Evolutionary conservation across 2,329 filamentous ascomycete genomes (phyloP), one percentile per base, ranked within the genome.

Genomic region (Claviceps capensis): DNA sequence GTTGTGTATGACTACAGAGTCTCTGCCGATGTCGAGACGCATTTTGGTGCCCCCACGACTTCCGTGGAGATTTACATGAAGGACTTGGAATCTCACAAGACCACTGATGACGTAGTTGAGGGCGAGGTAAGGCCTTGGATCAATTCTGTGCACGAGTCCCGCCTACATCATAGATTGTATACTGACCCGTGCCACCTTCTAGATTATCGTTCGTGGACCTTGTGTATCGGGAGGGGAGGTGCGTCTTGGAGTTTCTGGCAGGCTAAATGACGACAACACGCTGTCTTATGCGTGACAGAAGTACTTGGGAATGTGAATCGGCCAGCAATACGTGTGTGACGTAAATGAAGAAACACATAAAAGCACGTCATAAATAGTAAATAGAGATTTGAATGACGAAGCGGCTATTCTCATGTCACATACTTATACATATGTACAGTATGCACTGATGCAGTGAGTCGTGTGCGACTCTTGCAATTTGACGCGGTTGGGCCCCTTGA

Each of bases 1-100:
- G 83, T 87, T 55, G 76, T 90, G 41, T 94, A 87, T 63, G 91
- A 97, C 65, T 97, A 97, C 66, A 75, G 91, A 58, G 74, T 76
- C 55, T 70, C 67, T 40, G 67, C 65, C 42, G 63, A 67, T 44
- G 59, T 56, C 49, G 57, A 60, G 49, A 60, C 63, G 57, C 89
- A 95, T 65, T 95, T 97, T 62, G 93, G 93, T 3, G 75, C 85
- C 9, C 90, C 91, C 2, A 63, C 93, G 42, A 87, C 85, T 56
- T 85, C 82, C 59, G 77, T 91, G 1, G 91, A 97, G 70, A 66
- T 96, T 41, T 78, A 86, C 61, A 65, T 95, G 55, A 78, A 75
- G 59, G 84, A 88, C 62, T 80, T 72, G 36, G 71, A 70, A 5
- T 67, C 69, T 37, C 70, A 78, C 56, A 82, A 79, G 66, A 84